Percentiles rank a stretch among this genome's conserved stretches.
Conservation (phyloP, 2,329 filamentous ascomycete species). For the Trichoderma guizhouense region DNA sequence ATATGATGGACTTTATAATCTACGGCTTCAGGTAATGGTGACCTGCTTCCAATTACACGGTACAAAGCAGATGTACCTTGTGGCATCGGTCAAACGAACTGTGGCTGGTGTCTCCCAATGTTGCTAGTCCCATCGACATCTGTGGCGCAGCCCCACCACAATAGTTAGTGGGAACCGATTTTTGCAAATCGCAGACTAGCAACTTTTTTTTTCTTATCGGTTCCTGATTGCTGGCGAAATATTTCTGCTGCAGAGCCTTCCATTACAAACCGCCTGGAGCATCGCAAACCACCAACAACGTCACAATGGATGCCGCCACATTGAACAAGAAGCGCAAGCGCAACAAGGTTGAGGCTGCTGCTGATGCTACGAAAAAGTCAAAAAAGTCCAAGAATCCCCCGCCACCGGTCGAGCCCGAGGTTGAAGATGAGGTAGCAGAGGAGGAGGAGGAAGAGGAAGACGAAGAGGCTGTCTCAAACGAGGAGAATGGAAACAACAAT, state of each 20-base stretch:
- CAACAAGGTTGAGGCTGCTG: slow-evolving; percentile 33
- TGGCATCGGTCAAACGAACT: neutral
- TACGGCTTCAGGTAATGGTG: neutral
- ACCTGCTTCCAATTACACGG: neutral
- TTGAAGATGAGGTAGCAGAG: slow-evolving; percentile 30
- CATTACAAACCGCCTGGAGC: neutral
- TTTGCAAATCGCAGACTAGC: slow-evolving; percentile 12
- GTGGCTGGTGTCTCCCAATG: slow-evolving; percentile 16
- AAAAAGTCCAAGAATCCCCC: slow-evolving; percentile 43
- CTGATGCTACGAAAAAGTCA: slow-evolving; percentile 23
- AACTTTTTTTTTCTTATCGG: slow-evolving; percentile 25
- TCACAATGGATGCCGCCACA: slow-evolving; percentile 33
- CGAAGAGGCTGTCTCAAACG: slow-evolving; percentile 27
- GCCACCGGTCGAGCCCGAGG: slow-evolving; percentile 21
- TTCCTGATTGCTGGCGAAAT: slow-evolving; percentile 18
- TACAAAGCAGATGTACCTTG: neutral
- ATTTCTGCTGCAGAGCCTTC: slow-evolving; percentile 15
- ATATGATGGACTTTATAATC: neutral
- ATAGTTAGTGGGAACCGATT: neutral
- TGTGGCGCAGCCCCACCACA: slow-evolving; percentile 15
- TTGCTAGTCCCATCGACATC: slow-evolving; percentile 15
- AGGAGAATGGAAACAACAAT: slow-evolving; percentile 25
- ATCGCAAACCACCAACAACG: slow-evolving; percentile 15
- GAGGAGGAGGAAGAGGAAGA: slow-evolving; percentile 27
- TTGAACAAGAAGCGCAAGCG: slow-evolving; percentile 46